phyloP scores from a whole-genome alignment of 1,139 yeast genomes.

The Arxiozyma heterogenica region DNA sequence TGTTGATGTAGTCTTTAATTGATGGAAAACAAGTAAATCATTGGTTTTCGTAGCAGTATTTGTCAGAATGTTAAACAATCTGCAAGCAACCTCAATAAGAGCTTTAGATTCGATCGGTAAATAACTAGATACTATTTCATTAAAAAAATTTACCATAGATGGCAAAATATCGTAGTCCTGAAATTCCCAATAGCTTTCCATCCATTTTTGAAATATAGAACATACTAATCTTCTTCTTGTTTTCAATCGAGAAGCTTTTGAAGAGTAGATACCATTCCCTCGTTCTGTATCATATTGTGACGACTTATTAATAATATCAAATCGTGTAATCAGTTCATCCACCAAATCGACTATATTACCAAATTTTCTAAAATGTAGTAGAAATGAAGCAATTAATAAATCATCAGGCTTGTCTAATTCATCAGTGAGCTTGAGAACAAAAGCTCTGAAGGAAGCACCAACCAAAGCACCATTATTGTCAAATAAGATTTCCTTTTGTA shows the following conservation, averaged over 20 bases:
- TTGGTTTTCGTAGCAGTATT: background rate
- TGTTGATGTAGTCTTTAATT: slow-evolving; percentile 3
- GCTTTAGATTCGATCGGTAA: slow-evolving; percentile 58
- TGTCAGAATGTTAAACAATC: slow-evolving; percentile 31
- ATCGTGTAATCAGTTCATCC: slow-evolving; percentile 59
- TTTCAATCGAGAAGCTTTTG: slow-evolving; percentile 44
- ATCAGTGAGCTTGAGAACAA: slow-evolving; percentile 63
- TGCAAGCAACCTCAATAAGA: slow-evolving; percentile 54
- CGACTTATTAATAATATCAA: slow-evolving; percentile 41
- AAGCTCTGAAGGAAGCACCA: slow-evolving; percentile 74
- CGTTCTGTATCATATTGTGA: slow-evolving; percentile 28
- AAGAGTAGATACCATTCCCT: slow-evolving; percentile 36
- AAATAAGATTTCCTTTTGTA: slow-evolving; percentile 38
- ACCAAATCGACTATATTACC: slow-evolving; percentile 61
- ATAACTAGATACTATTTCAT: slow-evolving; percentile 51
- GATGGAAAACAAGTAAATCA: background rate
- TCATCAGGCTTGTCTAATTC: slow-evolving; percentile 57
- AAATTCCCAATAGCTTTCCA: slow-evolving; percentile 79
- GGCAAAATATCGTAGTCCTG: slow-evolving; percentile 56
- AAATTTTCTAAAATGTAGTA: slow-evolving; percentile 71
- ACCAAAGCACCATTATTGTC: slow-evolving; percentile 47
- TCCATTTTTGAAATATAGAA: slow-evolving; percentile 68
- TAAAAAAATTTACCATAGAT: slow-evolving; percentile 65
- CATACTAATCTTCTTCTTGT: slow-evolving; percentile 60
- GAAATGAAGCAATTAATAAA: slow-evolving; percentile 65